A percentile compares a stretch with the other conserved stretches of the same genome.
Evolutionary conservation across 768 basidiomycete species (phyloP).

Genomic region (Boletus fagicola): DNA sequence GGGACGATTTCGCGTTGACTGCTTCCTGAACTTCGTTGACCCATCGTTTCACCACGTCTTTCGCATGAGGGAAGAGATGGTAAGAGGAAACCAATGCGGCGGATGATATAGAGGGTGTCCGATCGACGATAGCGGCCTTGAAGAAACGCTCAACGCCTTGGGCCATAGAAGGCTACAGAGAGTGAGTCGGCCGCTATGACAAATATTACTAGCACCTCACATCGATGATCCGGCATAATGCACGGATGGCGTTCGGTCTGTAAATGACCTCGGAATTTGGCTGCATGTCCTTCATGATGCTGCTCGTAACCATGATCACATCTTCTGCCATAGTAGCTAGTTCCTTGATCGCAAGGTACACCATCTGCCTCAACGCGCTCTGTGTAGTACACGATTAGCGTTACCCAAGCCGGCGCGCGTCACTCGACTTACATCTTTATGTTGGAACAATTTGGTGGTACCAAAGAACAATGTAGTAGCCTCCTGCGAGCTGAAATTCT

Average conservation of each 20-base stretch:
- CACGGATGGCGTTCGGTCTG: constrained; percentile 95
- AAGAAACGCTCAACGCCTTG: constrained; percentile 99
- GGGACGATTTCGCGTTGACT: constrained; percentile 80
- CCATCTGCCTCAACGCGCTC: constrained; percentile 95
- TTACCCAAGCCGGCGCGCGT: background rate
- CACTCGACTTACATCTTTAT: constrained; percentile 84
- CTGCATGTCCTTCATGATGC: constrained; percentile 99
- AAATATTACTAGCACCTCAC: constrained; percentile 48
- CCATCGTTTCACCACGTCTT: constrained; percentile 97
- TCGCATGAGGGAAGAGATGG: constrained; percentile 90
- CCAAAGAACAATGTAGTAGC: constrained; percentile 98
- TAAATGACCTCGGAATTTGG: constrained; percentile 98
- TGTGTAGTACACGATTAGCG: constrained; percentile 34
- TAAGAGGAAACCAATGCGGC: constrained; percentile 97
- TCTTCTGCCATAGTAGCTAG: constrained; percentile 94
- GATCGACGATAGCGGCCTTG: constrained; percentile 98
- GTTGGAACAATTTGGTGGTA: constrained; percentile 97
- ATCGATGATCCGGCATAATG: constrained; percentile 94
- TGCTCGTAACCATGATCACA: constrained; percentile 99
- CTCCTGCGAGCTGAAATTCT: constrained; percentile 92
- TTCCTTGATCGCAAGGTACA: constrained; percentile 98
- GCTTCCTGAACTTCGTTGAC: constrained; percentile 99
- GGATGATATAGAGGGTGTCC: constrained; percentile 91
- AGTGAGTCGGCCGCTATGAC: constrained; percentile 36
- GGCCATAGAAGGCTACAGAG: constrained; percentile 91